Percentiles rank a stretch among this genome's conserved stretches.
phyloP scores from a whole-genome alignment of 768 basidiomycete genomes.

The Mycena sanguinolenta region DNA sequence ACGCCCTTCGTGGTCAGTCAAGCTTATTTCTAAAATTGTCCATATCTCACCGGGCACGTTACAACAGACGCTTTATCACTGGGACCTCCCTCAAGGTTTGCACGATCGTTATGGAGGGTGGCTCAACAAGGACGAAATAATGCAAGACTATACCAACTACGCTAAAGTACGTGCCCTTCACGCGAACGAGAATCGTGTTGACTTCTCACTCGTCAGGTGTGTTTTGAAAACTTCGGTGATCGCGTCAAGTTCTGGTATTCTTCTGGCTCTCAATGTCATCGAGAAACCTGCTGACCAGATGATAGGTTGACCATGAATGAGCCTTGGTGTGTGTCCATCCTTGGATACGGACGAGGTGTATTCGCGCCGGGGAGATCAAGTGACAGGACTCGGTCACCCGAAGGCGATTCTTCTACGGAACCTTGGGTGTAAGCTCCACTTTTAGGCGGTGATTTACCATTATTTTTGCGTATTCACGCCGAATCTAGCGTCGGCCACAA shows the following conservation, averaged over 20 bases:
- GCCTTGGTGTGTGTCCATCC: slow-evolving; percentile 78
- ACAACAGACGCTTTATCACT: slow-evolving; percentile 76
- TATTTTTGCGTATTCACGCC: slow-evolving; percentile 18
- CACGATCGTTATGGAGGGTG: slow-evolving; percentile 83
- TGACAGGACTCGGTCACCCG: slow-evolving; percentile 69
- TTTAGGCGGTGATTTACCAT: slow-evolving; percentile 36
- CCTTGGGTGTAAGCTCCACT: slow-evolving; percentile 71
- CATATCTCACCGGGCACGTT: slow-evolving; percentile 2
- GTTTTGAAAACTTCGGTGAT: slow-evolving; percentile 82
- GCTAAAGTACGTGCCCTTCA: slow-evolving; percentile 57
- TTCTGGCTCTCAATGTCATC: slow-evolving; percentile 35
- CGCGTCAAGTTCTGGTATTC: slow-evolving; percentile 80
- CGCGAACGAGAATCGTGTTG: background rate
- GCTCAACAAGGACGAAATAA: slow-evolving; percentile 78
- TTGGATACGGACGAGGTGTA: slow-evolving; percentile 79
- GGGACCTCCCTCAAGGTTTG: slow-evolving; percentile 84
- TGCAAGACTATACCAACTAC: slow-evolving; percentile 74
- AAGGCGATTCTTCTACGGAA: slow-evolving; percentile 75
- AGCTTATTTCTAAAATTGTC: background rate
- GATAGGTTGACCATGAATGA: slow-evolving; percentile 79
- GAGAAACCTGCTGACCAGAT: slow-evolving; percentile 12
- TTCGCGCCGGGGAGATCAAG: slow-evolving; percentile 81
- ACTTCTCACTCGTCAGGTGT: slow-evolving; percentile 57
- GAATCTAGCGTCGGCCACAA: slow-evolving; percentile 71
- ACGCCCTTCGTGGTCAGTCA: slow-evolving; percentile 73